Evolutionary conservation across 1,284 basidiomycete species (phyloP).

Genomic region (Rhodofomes roseus): DNA sequence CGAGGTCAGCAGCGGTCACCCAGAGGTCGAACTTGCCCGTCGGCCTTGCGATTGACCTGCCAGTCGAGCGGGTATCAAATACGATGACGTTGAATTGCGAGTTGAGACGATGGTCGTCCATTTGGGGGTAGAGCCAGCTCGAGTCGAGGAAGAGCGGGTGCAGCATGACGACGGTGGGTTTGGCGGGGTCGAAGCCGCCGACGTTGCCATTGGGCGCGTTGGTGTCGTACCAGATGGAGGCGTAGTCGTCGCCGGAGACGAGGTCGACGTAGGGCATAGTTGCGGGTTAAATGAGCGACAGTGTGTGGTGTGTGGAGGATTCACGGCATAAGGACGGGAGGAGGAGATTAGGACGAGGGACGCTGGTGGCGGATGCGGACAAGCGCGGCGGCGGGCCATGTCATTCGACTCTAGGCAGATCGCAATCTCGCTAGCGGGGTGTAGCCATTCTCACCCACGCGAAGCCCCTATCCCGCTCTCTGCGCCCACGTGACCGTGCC

Average conservation of each 20-base stretch:
- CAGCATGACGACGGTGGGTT: slow-evolving; percentile 61
- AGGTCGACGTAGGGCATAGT: slow-evolving; percentile 72
- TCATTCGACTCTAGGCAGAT: not conserved
- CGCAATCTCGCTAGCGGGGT: not conserved
- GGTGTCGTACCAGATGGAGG: slow-evolving; percentile 67
- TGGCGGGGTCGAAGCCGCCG: slow-evolving; percentile 59
- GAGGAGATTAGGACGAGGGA: not conserved
- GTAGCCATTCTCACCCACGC: not conserved
- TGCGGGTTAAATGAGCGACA: slow-evolving; percentile 5
- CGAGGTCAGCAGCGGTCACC: slow-evolving; percentile 74
- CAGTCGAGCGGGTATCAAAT: slow-evolving; percentile 68
- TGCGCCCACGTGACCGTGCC: not conserved
- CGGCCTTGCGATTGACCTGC: slow-evolving; percentile 52
- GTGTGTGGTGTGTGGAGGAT: not conserved
- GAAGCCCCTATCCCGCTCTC: not conserved
- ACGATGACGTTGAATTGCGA: slow-evolving; percentile 63
- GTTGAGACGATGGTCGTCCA: slow-evolving; percentile 60
- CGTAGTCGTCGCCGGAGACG: slow-evolving; percentile 58
- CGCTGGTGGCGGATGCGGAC: not conserved
- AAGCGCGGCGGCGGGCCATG: not conserved
- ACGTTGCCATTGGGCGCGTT: slow-evolving; percentile 55
- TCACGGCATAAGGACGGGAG: slow-evolving; percentile 1
- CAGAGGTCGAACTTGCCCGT: slow-evolving; percentile 62
- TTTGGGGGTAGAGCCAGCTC: slow-evolving; percentile 62
- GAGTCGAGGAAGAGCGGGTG: slow-evolving; percentile 68